phyloP scores from a whole-genome alignment of 179 eudicot species.

The Carnegiea gigantea region DNA sequence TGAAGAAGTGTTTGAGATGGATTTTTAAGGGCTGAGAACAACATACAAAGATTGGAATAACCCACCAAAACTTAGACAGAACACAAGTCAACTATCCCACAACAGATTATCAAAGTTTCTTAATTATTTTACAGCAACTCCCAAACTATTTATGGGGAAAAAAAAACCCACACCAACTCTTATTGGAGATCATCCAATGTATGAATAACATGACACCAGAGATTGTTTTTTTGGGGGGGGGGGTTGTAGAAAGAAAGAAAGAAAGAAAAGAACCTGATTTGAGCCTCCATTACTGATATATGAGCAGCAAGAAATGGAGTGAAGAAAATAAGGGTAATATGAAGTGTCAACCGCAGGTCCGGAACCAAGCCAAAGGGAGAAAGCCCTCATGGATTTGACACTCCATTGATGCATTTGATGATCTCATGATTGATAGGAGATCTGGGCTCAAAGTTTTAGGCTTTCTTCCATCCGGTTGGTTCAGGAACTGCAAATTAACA shows the following conservation, averaged over 20 bases:
- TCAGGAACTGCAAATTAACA: constrained; percentile 12
- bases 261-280: constrained; percentile 5
- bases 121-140: background rate
- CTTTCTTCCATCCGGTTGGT: background rate
- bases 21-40: too few species aligned
- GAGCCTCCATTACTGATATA: background rate
- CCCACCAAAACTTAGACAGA: background rate
- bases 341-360: background rate
- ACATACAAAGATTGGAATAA: too few species aligned
- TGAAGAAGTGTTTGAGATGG: background rate
- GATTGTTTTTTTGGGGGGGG: too few species aligned
- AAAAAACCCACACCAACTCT: too few species aligned
- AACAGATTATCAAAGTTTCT: background rate
- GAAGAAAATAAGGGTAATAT: background rate
- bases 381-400: background rate
- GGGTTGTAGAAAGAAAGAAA: background rate
- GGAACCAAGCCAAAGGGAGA: background rate
- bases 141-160: background rate
- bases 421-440: background rate
- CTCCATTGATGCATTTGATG: constrained; percentile 6
- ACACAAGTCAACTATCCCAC: background rate
- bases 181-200: background rate
- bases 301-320: background rate
- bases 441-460: background rate
- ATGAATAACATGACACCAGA: background rate